A percentile compares a stretch with the other conserved stretches of the same genome.
Conservation (phyloP, 2,329 filamentous ascomycete species). For the Phialophora chinensis region DNA sequence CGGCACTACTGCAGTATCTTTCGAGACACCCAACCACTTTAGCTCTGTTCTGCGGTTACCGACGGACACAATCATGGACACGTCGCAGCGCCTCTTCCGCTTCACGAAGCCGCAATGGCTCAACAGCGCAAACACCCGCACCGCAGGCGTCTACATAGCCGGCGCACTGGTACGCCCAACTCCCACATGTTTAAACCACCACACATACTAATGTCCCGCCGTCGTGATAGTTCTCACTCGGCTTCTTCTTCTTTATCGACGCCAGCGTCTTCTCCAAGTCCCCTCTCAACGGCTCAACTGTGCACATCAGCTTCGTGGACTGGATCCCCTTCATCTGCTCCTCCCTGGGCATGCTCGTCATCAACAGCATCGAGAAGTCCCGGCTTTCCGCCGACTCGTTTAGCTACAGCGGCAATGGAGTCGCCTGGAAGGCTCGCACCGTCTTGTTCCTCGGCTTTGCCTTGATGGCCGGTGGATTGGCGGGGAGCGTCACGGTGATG, state of each 20-base stretch:
- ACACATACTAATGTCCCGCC: background rate
- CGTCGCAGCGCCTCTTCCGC: constrained; percentile 65
- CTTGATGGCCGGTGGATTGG: constrained; percentile 70
- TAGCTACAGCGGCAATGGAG: constrained; percentile 68
- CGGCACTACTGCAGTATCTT: background rate
- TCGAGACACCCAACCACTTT: background rate
- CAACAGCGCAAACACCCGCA: constrained; percentile 68
- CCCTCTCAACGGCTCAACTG: constrained; percentile 63
- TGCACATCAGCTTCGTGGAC: constrained; percentile 73
- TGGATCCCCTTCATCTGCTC: constrained; percentile 76
- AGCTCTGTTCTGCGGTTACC: background rate
- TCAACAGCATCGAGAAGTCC: constrained; percentile 74
- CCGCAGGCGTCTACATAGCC: constrained; percentile 68
- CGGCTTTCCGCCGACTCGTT: constrained; percentile 68
- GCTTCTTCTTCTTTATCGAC: constrained; percentile 73
- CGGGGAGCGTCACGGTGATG: constrained; percentile 70
- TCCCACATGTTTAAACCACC: background rate
- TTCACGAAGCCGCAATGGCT: constrained; percentile 71
- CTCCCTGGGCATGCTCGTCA: constrained; percentile 72
- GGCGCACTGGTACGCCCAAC: constrained; percentile 65
- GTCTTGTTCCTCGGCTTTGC: constrained; percentile 74
- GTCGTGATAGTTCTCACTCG: constrained; percentile 65
- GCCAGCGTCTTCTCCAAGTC: constrained; percentile 69
- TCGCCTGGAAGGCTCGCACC: constrained; percentile 73
- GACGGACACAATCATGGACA: constrained; percentile 20